A percentile compares a stretch with the other conserved stretches of the same genome.
phyloP scores from a whole-genome alignment of 192 early-diverging fungal species.

The Coemansia sp. region DNA sequence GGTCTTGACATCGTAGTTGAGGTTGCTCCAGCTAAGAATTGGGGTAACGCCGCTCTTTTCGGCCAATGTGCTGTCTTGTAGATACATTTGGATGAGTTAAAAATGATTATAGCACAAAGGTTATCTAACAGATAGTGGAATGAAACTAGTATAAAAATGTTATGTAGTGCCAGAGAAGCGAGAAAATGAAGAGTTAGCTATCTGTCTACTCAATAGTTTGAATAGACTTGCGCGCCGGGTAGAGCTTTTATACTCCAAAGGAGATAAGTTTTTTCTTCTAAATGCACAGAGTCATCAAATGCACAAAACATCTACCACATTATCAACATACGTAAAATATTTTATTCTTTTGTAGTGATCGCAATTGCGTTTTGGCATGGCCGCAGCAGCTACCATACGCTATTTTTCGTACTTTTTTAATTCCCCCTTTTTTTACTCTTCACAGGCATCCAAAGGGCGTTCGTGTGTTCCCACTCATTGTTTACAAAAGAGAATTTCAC shows the following conservation, averaged over 20 bases:
- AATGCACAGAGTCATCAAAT: too few species aligned
- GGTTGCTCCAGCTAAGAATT: conserved; percentile 23
- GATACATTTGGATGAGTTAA: background rate
- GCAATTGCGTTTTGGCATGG: background rate
- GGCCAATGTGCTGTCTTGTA: too few species aligned
- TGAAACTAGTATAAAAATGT: too few species aligned
- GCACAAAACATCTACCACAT: background rate
- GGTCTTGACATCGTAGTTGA: conserved; percentile 19
- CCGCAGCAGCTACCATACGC: background rate
- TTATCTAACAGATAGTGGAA: too few species aligned
- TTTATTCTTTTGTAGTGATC: background rate
- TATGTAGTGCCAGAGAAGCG: too few species aligned
- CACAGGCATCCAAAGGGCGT: background rate
- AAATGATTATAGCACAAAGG: background rate
- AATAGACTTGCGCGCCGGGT: too few species aligned
- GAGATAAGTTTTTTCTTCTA: too few species aligned
- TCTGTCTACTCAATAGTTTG: too few species aligned
- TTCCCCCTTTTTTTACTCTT: background rate
- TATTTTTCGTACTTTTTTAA: background rate
- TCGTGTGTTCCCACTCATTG: background rate
- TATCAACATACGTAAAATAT: background rate
- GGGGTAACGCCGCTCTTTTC: conserved; percentile 5
- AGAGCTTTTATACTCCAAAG: too few species aligned
- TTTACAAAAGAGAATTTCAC: background rate
- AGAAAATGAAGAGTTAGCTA: too few species aligned